Evolutionary conservation across 345 rosid genomes (phyloP).

Genomic region (Pugionium cornutum): DNA sequence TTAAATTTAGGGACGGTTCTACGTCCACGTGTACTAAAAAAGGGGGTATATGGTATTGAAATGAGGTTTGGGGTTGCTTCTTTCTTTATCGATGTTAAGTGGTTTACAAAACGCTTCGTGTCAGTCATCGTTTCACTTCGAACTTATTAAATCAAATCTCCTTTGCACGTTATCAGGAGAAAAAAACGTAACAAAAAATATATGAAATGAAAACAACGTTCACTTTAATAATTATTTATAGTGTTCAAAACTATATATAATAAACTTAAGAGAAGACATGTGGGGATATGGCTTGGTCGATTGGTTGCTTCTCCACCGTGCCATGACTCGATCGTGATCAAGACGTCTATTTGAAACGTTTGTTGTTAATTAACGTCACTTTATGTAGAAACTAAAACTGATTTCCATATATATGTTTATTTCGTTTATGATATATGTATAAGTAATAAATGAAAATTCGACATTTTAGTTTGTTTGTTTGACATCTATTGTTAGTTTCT

Average conservation of each 20-base stretch:
- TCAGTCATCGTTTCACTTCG: conserved; percentile 21
- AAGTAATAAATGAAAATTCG: too few species aligned
- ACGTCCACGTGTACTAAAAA: conserved; percentile 33
- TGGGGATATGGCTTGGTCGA: conserved; percentile 36
- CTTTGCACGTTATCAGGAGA: conserved; percentile 14
- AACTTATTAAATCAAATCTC: neutral
- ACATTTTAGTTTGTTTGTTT: too few species aligned
- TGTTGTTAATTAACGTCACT: too few species aligned
- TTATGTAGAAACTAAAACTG: too few species aligned
- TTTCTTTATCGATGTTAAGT: conserved; percentile 33
- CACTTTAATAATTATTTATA: too few species aligned
- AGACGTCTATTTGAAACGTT: conserved; percentile 2
- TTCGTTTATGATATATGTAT: too few species aligned
- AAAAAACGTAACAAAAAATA: neutral
- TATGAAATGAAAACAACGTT: conserved; percentile 14
- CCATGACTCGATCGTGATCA: conserved; percentile 28
- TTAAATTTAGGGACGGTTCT: too few species aligned
- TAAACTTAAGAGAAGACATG: conserved; percentile 24
- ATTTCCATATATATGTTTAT: too few species aligned
- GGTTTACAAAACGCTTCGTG: conserved; percentile 20
- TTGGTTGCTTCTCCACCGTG: conserved; percentile 21
- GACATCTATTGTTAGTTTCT: too few species aligned
- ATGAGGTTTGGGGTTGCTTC: conserved; percentile 31
- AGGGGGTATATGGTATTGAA: conserved; percentile 34
- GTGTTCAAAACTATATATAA: too few species aligned